These are phyloP conservation scores for Neospermospora avenae DNA, from an alignment of 2,329 filamentous ascomycete genomes.

Conservation along the genomic window DNA sequence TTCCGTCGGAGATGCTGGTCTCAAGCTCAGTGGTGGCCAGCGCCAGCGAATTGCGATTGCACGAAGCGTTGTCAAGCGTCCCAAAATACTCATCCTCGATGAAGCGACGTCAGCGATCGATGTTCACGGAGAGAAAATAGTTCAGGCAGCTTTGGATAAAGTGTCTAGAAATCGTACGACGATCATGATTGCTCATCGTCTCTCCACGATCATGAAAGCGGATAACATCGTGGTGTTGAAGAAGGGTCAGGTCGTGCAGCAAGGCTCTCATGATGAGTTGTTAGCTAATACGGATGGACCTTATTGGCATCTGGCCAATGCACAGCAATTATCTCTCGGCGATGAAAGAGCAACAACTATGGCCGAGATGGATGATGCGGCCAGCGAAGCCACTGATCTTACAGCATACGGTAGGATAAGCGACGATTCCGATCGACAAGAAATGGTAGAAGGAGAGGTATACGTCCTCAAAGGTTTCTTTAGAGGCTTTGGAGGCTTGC, in stretches of 20 bases:
- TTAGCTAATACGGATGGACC: slow-evolving; percentile 55
- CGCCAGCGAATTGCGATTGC: slow-evolving; percentile 71
- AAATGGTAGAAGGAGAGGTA: slow-evolving; percentile 18
- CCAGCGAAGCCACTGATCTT: slow-evolving; percentile 3
- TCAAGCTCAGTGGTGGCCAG: slow-evolving; percentile 76
- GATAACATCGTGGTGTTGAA: slow-evolving; percentile 76
- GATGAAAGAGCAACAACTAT: slow-evolving; percentile 8
- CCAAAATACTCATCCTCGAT: slow-evolving; percentile 66
- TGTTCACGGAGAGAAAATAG: slow-evolving; percentile 46
- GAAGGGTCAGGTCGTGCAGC: slow-evolving; percentile 68
- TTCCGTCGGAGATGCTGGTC: slow-evolving; percentile 71
- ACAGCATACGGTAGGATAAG: slow-evolving; percentile 12
- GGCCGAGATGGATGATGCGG: slow-evolving; percentile 4
- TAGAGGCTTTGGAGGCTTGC: slow-evolving; percentile 49
- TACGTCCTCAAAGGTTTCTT: slow-evolving; percentile 43
- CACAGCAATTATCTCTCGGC: slow-evolving; percentile 43
- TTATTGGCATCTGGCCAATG: slow-evolving; percentile 65
- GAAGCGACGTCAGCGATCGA: slow-evolving; percentile 55
- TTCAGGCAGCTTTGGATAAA: slow-evolving; percentile 51
- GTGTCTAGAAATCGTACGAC: slow-evolving; percentile 56
- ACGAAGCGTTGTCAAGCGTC: slow-evolving; percentile 67
- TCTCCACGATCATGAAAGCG: slow-evolving; percentile 72
- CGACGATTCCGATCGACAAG: slow-evolving; percentile 11
- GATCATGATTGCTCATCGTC: slow-evolving; percentile 60
- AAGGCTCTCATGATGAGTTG: slow-evolving; percentile 72